Conservation (phyloP, 2,329 filamentous ascomycete species). For the Raffaelea arxii region DNA sequence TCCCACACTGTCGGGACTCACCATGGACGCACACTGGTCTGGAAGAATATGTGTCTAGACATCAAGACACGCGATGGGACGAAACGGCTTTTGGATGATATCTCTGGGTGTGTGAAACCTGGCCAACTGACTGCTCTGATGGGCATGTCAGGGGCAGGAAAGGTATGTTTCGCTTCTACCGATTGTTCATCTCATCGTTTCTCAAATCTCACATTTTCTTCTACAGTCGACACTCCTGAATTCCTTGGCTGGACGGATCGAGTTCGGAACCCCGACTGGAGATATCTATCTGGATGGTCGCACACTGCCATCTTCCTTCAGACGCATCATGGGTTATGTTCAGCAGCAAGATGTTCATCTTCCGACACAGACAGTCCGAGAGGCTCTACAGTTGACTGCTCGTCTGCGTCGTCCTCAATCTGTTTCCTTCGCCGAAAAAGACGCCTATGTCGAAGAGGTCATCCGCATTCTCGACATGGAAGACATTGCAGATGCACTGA, state of each 20-base stretch:
- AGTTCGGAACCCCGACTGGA: background rate
- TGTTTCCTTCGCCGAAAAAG: background rate
- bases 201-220: background rate
- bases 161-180: background rate
- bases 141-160: conserved; percentile 2
- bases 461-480: conserved; percentile 3
- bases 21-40: background rate
- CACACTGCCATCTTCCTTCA: background rate
- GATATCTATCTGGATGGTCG: background rate
- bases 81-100: background rate
- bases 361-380: background rate
- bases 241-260: background rate
- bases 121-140: background rate
- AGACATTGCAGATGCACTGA: conserved; percentile 1
- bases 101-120: background rate
- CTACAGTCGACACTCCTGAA: conserved; percentile 1
- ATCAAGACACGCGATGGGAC: background rate
- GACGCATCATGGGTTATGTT: background rate
- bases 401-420: background rate
- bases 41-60: background rate
- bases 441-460: conserved; percentile 1
- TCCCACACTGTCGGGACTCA: background rate
- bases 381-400: conserved; percentile 1
- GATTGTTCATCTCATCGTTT: background rate
- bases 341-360: conserved; percentile 2